phyloP scores from a whole-genome alignment of 202 grass and related monocot genomes.

The Thinopyrum obtusiflorum region DNA sequence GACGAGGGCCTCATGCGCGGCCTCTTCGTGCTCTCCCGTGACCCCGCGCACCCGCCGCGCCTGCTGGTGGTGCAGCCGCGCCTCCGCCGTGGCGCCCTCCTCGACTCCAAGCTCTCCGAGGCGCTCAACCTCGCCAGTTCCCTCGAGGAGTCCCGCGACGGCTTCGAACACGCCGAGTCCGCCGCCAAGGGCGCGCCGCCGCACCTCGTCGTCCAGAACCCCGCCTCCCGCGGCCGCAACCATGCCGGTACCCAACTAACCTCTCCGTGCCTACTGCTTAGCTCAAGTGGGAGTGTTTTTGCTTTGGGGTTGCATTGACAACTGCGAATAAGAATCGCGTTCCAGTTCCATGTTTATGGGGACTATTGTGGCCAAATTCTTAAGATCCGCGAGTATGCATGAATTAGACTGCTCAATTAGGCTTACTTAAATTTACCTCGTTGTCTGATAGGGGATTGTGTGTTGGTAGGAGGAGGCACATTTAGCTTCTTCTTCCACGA shows the following conservation, averaged over 20 bases:
- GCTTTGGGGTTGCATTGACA: not conserved
- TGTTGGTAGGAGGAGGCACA: not conserved
- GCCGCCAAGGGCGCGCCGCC: slow-evolving; percentile 45
- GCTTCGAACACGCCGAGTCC: slow-evolving; percentile 52
- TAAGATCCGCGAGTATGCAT: not conserved
- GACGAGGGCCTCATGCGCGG: slow-evolving; percentile 31
- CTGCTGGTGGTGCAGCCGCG: slow-evolving; percentile 85
- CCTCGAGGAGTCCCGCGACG: slow-evolving; percentile 76
- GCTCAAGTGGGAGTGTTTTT: slow-evolving; percentile 8
- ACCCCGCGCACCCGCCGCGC: slow-evolving; percentile 54
- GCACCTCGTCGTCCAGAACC: slow-evolving; percentile 87
- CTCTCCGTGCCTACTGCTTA: not conserved
- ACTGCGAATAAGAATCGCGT: not conserved
- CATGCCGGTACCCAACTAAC: slow-evolving; percentile 46
- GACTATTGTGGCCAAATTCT: not conserved
- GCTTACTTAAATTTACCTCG: not conserved
- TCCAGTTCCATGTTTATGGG: not conserved
- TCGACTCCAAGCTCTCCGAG: slow-evolving; percentile 78
- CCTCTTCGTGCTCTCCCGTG: slow-evolving; percentile 57
- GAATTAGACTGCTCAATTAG: not conserved
- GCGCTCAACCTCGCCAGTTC: slow-evolving; percentile 88
- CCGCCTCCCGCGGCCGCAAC: slow-evolving; percentile 48
- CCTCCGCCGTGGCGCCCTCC: slow-evolving; percentile 63
- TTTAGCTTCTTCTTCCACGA: not conserved
- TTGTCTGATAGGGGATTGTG: not conserved